phyloP scores from a whole-genome alignment of 192 early-diverging fungal species.

The Umbelopsis vinacea region DNA sequence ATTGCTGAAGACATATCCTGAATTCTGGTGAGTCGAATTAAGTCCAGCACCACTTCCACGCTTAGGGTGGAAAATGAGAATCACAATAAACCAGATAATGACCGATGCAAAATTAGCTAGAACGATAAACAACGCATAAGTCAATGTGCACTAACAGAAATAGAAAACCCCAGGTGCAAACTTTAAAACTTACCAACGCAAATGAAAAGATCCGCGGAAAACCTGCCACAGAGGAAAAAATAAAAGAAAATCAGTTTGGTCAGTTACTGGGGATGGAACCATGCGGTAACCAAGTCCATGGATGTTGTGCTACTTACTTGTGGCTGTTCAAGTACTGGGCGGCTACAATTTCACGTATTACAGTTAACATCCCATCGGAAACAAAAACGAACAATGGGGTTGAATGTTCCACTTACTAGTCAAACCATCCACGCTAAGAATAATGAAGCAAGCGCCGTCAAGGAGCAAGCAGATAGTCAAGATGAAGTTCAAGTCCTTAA shows the following conservation, averaged over 20 bases:
- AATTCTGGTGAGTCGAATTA: constrained; percentile 10
- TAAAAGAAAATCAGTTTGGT: no score
- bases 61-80: constrained; percentile 38
- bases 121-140: not conserved
- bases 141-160: not conserved
- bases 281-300: not conserved
- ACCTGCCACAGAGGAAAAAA: constrained; percentile 19
- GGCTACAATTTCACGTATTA: not conserved
- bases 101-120: constrained; percentile 10
- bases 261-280: not conserved
- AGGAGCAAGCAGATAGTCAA: constrained; percentile 29
- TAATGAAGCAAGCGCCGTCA: constrained; percentile 32
- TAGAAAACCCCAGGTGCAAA: not conserved
- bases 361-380: no score
- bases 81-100: constrained; percentile 30
- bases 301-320: not conserved
- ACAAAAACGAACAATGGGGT: no score
- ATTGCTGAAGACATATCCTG: constrained; percentile 7
- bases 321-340: constrained; percentile 23
- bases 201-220: constrained; percentile 41
- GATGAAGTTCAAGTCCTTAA: constrained; percentile 38
- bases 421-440: constrained; percentile 43
- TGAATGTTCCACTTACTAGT: constrained; percentile 5
- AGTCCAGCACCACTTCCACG: not conserved
- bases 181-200: constrained; percentile 35